These are phyloP conservation scores for Telopea speciosissima DNA, from an alignment of 177 flowering plant genomes.

Conservation along the genomic window DNA sequence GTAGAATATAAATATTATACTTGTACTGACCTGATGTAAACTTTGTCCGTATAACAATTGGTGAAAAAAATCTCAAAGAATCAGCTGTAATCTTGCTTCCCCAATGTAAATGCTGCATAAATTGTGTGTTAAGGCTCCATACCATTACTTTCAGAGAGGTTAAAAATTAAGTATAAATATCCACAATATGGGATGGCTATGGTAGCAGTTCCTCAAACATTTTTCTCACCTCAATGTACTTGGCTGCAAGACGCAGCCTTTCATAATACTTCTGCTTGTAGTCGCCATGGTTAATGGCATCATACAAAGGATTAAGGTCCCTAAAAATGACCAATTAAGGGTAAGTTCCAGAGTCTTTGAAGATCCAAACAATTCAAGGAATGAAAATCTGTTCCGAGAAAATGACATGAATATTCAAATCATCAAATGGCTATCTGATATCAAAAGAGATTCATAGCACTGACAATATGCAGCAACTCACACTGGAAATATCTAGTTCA, in stretches of 20 bases:
- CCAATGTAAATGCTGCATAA: slow-evolving; percentile 96
- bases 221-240: slow-evolving; percentile 63
- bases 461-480: too few species aligned
- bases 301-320: slow-evolving; percentile 92
- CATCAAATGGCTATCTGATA: too few species aligned
- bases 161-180: not conserved
- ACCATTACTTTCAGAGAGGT: slow-evolving; percentile 13
- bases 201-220: not conserved
- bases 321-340: slow-evolving; percentile 34
- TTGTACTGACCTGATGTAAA: slow-evolving; percentile 54
- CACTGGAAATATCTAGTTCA: not conserved
- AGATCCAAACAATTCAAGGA: slow-evolving; percentile 12
- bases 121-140: slow-evolving; percentile 40
- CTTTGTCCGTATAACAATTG: slow-evolving; percentile 86
- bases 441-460: too few species aligned
- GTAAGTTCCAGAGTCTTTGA: slow-evolving; percentile 16
- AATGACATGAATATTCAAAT: slow-evolving; percentile 2
- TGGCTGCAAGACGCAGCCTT: slow-evolving; percentile 53
- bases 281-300: slow-evolving; percentile 40
- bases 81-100: slow-evolving; percentile 92
- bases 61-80: slow-evolving; percentile 88
- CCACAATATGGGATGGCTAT: not conserved
- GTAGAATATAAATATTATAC: slow-evolving; percentile 57
- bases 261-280: slow-evolving; percentile 82
- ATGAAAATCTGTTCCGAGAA: slow-evolving; percentile 11